phyloP scores from a whole-genome alignment of 2,329 filamentous ascomycete genomes.

The Diaporthe aspalathi region DNA sequence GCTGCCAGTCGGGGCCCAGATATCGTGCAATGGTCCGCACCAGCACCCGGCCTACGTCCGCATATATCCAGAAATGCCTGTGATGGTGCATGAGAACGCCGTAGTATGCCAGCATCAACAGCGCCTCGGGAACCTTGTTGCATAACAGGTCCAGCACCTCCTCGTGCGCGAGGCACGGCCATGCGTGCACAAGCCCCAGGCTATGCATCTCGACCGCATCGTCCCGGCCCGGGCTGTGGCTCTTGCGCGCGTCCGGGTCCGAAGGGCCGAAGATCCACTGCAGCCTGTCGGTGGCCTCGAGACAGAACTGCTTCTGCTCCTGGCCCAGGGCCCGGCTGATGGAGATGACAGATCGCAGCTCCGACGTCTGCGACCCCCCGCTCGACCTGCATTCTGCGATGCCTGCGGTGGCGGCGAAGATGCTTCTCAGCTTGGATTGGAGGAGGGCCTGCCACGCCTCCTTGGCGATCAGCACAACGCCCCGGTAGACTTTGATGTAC shows the following conservation, averaged over 20 bases:
- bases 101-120: constrained; percentile 35
- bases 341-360: constrained; percentile 27
- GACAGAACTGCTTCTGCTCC: constrained; percentile 31
- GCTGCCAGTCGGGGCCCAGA: constrained; percentile 28
- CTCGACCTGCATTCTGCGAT: not conserved
- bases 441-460: constrained; percentile 50
- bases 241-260: not conserved
- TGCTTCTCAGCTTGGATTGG: constrained; percentile 48
- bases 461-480: constrained; percentile 53
- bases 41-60: constrained; percentile 23
- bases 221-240: not conserved
- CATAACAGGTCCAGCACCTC: constrained; percentile 26
- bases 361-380: constrained; percentile 13
- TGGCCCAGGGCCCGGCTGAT: constrained; percentile 21
- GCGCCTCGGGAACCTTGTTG: constrained; percentile 16
- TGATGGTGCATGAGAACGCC: constrained; percentile 28
- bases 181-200: constrained; percentile 25
- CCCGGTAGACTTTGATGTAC: constrained; percentile 57
- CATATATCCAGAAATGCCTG: constrained; percentile 26
- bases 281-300: constrained; percentile 30
- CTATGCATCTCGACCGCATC: not conserved
- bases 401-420: constrained; percentile 39
- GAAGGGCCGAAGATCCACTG: constrained; percentile 29
- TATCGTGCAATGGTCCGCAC: constrained; percentile 25
- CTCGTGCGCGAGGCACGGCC: constrained; percentile 22